phyloP scores from a whole-genome alignment of 1,284 basidiomycete genomes.

The Irpex sp. region DNA sequence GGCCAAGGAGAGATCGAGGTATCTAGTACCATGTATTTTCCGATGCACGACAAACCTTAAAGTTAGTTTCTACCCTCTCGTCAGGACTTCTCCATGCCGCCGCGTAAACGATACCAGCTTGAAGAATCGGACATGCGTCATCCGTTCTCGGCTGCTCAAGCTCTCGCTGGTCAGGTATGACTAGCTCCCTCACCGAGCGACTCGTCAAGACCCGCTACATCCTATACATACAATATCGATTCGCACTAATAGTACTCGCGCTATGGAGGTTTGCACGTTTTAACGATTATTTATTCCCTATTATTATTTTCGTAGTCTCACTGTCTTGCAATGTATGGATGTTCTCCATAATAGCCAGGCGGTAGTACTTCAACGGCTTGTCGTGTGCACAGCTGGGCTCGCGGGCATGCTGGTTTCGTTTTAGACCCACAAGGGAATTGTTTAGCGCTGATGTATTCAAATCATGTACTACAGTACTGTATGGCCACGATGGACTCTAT shows the following conservation, averaged over 20 bases:
- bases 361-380: neutral
- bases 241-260: neutral
- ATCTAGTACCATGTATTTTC: conserved; percentile 12
- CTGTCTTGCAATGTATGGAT: neutral
- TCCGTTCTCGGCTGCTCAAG: conserved; percentile 12
- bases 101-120: conserved; percentile 28
- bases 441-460: neutral
- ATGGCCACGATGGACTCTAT: neutral
- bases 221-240: neutral
- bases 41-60: conserved; percentile 15
- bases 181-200: neutral
- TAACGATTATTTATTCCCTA: neutral
- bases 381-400: neutral
- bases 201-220: neutral
- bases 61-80: neutral
- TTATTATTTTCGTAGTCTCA: neutral
- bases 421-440: neutral
- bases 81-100: conserved; percentile 25
- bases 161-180: neutral
- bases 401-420: neutral
- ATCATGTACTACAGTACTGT: neutral
- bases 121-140: conserved; percentile 22
- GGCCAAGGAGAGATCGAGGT: conserved; percentile 16
- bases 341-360: neutral
- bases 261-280: neutral